These are phyloP conservation scores for Botrytis aclada DNA, from an alignment of 2,329 filamentous ascomycete species.

Conservation along the genomic window DNA sequence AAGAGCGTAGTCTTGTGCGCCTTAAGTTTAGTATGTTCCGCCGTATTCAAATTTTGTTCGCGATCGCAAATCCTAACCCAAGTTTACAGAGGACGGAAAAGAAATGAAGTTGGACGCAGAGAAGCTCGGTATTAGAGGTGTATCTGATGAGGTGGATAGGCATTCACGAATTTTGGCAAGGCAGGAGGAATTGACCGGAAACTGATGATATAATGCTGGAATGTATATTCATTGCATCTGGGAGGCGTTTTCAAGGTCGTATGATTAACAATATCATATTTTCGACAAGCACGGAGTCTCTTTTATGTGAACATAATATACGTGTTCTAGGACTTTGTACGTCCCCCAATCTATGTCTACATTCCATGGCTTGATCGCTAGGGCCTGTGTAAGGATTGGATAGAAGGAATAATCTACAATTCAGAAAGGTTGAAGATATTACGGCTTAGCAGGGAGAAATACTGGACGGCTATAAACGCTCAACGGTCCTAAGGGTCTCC, in stretches of 20 bases:
- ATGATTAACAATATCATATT: slow-evolving; percentile 12
- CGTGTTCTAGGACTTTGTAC: not conserved
- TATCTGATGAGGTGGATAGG: slow-evolving; percentile 84
- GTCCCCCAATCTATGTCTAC: not conserved
- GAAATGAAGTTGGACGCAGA: slow-evolving; percentile 79
- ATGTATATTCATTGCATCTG: slow-evolving; percentile 30
- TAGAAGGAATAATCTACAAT: not conserved
- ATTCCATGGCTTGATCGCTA: not conserved
- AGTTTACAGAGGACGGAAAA: slow-evolving; percentile 77
- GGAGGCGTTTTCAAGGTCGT: slow-evolving; percentile 30
- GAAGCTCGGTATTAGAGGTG: slow-evolving; percentile 77
- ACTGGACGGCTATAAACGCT: not conserved
- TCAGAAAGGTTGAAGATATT: not conserved
- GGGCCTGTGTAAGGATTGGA: not conserved
- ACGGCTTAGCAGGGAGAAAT: not conserved
- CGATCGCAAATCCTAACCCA: slow-evolving; percentile 27
- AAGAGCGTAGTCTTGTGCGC: slow-evolving; percentile 64
- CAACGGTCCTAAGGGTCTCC: not conserved
- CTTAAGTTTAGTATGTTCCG: slow-evolving; percentile 77
- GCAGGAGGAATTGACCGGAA: slow-evolving; percentile 69
- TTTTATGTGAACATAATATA: not conserved
- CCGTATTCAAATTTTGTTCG: not conserved
- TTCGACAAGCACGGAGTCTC: not conserved
- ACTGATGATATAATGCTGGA: slow-evolving; percentile 24
- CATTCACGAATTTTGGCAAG: slow-evolving; percentile 81